These are phyloP conservation scores for Schizothecium vesticola DNA, from an alignment of 495 filamentous ascomycete species.

Conservation along the genomic window DNA sequence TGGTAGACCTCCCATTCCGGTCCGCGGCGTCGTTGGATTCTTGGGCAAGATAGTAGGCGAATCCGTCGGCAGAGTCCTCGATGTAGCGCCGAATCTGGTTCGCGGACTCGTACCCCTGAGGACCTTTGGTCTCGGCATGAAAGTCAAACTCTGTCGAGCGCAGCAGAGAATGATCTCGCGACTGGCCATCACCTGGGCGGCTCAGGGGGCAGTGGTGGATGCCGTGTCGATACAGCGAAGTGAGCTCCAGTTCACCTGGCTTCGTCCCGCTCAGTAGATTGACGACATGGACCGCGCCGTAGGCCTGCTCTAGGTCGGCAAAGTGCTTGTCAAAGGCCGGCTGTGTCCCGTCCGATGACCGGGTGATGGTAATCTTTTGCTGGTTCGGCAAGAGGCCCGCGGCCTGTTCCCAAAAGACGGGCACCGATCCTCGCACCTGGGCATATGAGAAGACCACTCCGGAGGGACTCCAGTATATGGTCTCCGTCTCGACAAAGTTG, in stretches of 20 bases:
- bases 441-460: conserved; percentile 86
- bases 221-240: conserved; percentile 69
- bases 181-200: conserved; percentile 36
- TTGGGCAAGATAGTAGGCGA: conserved; percentile 86
- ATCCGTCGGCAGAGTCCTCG: conserved; percentile 69
- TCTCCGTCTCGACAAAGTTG: conserved; percentile 71
- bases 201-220: conserved; percentile 64
- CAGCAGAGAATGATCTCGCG: conserved; percentile 64
- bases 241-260: conserved; percentile 75
- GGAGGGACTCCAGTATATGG: conserved; percentile 66
- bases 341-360: conserved; percentile 85
- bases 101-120: conserved; percentile 82
- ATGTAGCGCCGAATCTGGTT: conserved; percentile 70
- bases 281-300: conserved; percentile 84
- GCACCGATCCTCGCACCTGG: conserved; percentile 86
- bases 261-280: conserved; percentile 88
- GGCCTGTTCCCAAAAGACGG: conserved; percentile 94
- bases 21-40: conserved; percentile 47
- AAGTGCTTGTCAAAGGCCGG: conserved; percentile 96
- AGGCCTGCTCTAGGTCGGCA: conserved; percentile 70
- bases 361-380: conserved; percentile 88
- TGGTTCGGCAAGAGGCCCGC: conserved; percentile 83
- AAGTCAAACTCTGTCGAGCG: conserved; percentile 87
- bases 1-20: conserved; percentile 7
- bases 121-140: conserved; percentile 85